A percentile compares a stretch with the other conserved stretches of the same genome.
phyloP scores from a whole-genome alignment of 2,329 filamentous ascomycete species.

The Paecilomyces variotii region DNA sequence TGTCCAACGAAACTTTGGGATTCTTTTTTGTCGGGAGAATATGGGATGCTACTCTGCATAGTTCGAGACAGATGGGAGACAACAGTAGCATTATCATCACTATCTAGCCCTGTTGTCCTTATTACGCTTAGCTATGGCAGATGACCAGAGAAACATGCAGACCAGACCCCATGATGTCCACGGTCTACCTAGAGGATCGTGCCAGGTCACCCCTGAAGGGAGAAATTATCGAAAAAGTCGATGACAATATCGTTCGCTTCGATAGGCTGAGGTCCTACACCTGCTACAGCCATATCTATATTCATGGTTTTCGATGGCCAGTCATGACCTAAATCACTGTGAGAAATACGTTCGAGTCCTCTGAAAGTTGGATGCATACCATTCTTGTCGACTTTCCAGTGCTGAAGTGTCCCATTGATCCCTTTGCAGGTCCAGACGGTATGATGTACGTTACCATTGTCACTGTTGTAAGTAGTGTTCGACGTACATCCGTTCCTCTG shows the following conservation, averaged over 20 bases:
- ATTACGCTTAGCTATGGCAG: background rate
- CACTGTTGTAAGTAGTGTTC: conserved; percentile 24
- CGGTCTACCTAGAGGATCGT: background rate
- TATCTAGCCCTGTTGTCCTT: background rate
- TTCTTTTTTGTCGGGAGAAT: background rate
- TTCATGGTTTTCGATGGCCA: conserved; percentile 42
- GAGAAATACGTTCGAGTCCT: background rate
- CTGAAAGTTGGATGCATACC: conserved; percentile 20
- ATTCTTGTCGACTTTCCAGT: conserved; percentile 39
- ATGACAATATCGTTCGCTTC: conserved; percentile 39
- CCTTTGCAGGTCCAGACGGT: conserved; percentile 36
- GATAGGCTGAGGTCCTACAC: conserved; percentile 35
- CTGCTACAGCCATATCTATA: conserved; percentile 35
- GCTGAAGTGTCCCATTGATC: conserved; percentile 30
- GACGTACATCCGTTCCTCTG: conserved; percentile 33
- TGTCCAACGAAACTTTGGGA: background rate
- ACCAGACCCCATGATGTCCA: background rate
- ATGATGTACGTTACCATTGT: conserved; percentile 37
- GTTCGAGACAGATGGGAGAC: background rate
- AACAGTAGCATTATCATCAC: background rate
- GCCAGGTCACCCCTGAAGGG: background rate
- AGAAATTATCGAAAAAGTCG: conserved; percentile 37
- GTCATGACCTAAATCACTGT: conserved; percentile 26
- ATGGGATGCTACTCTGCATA: background rate
- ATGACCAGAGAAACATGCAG: background rate